Percentiles rank a stretch among this genome's conserved stretches.
Evolutionary conservation across 2,329 filamentous ascomycete genomes (phyloP).

Genomic region (Epichloe sibirici): DNA sequence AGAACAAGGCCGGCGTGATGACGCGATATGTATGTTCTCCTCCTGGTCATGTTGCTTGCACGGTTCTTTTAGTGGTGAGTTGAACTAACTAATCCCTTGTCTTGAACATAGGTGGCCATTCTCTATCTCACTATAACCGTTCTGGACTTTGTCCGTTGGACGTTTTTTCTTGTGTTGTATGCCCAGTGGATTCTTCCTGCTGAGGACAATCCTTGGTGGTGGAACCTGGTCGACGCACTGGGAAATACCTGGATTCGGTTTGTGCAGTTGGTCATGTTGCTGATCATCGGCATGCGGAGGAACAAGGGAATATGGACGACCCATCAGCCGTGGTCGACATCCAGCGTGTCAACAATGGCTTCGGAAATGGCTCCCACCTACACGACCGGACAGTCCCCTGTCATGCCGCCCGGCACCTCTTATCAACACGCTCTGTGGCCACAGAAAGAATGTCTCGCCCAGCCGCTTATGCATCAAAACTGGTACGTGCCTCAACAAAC

Average conservation of each 20-base stretch:
- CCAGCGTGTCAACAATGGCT: background rate
- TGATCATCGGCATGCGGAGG: conserved; percentile 6
- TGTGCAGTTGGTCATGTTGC: conserved; percentile 1
- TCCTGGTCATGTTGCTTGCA: background rate
- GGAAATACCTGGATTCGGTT: conserved; percentile 8
- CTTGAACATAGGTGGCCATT: conserved; percentile 1
- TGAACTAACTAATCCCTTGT: background rate
- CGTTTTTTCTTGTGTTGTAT: conserved; percentile 5
- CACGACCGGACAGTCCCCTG: conserved; percentile 1
- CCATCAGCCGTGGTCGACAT: conserved; percentile 2
- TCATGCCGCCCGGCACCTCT: conserved; percentile 2
- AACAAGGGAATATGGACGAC: conserved; percentile 7
- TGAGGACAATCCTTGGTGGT: conserved; percentile 3
- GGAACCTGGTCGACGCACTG: conserved; percentile 5
- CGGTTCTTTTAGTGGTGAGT: too few species aligned
- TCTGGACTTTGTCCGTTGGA: conserved; percentile 6
- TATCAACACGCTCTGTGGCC: conserved; percentile 1
- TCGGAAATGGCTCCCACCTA: conserved; percentile 3
- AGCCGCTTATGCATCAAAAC: background rate
- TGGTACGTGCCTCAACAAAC: conserved; percentile 1
- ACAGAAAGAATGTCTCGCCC: background rate
- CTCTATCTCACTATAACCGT: conserved; percentile 4
- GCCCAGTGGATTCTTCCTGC: conserved; percentile 4
- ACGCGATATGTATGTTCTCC: conserved; percentile 3
- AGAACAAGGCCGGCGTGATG: conserved; percentile 3